Evolutionary conservation across 2,329 filamentous ascomycete species (phyloP).

Genomic region (Verruconis gallopava): DNA sequence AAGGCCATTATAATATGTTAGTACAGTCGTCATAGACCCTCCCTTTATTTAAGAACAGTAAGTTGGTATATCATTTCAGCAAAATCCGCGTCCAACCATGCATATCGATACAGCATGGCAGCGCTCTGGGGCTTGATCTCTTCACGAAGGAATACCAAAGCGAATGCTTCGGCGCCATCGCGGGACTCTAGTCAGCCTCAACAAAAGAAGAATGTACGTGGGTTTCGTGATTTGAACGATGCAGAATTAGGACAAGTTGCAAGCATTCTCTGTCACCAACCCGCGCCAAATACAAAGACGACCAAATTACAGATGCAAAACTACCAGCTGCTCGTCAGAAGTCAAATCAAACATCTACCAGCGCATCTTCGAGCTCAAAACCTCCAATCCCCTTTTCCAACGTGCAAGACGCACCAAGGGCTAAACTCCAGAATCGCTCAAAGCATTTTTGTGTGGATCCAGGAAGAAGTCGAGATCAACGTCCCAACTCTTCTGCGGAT

Average conservation of each 20-base stretch:
- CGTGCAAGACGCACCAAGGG: constrained; percentile 4
- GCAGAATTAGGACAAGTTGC: constrained; percentile 3
- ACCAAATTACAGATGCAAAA: not conserved
- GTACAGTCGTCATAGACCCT: no score
- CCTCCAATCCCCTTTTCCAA: not conserved
- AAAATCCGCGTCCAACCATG: not conserved
- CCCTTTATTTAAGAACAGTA: no score
- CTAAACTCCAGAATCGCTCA: not conserved
- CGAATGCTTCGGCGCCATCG: not conserved
- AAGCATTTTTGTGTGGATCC: constrained; percentile 1
- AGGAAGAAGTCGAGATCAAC: constrained; percentile 4
- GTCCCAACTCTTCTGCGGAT: not conserved
- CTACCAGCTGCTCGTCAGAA: constrained; percentile 3
- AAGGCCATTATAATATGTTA: no score
- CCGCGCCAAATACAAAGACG: not conserved
- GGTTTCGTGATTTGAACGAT: no score
- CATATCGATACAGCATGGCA: not conserved
- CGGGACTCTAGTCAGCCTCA: not conserved
- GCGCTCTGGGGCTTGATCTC: constrained; percentile 3
- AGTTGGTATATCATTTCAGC: not conserved
- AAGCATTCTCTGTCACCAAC: constrained; percentile 2
- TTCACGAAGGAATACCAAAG: constrained; percentile 1
- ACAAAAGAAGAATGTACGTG: no score
- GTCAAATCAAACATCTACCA: constrained; percentile 5
- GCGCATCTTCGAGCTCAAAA: constrained; percentile 1